These are phyloP conservation scores for Ambrosiella cleistominuta DNA, from an alignment of 2,329 filamentous ascomycete species.

Conservation along the genomic window DNA sequence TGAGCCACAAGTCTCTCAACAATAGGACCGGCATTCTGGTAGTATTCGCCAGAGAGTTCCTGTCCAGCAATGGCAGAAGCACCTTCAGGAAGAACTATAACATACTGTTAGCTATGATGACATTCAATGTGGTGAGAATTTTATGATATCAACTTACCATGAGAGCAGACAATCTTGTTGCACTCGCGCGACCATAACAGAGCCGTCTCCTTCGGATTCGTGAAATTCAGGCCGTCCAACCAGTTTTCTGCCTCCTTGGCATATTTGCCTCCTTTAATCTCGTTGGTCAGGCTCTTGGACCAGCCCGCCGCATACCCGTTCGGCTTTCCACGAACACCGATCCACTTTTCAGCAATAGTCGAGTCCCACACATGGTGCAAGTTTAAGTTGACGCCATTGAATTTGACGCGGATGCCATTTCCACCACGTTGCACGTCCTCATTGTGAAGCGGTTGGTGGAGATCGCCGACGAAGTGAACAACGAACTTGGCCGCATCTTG, in stretches of 20 bases:
- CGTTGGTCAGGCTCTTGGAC: constrained; percentile 35
- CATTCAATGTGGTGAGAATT: background rate
- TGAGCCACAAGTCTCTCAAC: constrained; percentile 50
- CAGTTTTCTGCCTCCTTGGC: constrained; percentile 31
- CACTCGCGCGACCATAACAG: constrained; percentile 46
- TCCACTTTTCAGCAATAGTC: constrained; percentile 46
- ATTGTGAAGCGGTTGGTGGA: constrained; percentile 51
- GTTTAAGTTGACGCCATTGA: constrained; percentile 39
- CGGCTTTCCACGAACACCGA: constrained; percentile 36
- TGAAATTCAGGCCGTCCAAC: constrained; percentile 38
- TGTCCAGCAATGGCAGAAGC: constrained; percentile 36
- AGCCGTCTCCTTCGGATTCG: constrained; percentile 35
- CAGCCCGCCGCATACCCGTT: constrained; percentile 35
- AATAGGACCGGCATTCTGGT: constrained; percentile 42
- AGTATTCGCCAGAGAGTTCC: constrained; percentile 47
- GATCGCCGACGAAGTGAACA: constrained; percentile 51
- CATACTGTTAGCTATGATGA: background rate
- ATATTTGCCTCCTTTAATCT: constrained; percentile 41
- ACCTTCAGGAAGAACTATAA: constrained; percentile 44
- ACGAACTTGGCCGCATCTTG: constrained; percentile 48
- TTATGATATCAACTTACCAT: constrained; percentile 27
- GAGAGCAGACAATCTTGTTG: constrained; percentile 43
- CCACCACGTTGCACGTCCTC: constrained; percentile 48
- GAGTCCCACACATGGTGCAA: constrained; percentile 60
- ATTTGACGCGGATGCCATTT: constrained; percentile 49